Evolutionary conservation across 345 rosid genomes (phyloP), one percentile per base, ranked within the genome.

Genomic region (Rhizophora apiculata): DNA sequence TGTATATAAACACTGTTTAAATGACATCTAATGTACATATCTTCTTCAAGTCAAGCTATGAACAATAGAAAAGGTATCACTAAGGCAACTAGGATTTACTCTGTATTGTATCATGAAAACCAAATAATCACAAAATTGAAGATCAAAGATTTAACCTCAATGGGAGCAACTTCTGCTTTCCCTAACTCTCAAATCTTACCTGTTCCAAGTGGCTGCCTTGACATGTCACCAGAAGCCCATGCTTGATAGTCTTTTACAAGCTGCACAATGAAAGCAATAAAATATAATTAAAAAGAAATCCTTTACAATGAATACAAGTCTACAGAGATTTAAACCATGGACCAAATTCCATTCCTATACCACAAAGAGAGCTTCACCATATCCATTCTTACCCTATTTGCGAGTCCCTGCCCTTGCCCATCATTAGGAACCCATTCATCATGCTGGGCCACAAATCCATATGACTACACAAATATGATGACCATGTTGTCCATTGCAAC

Each of bases 201-300:
- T 0, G 90, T 94, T 73, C 97, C 98, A 62, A 94, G 90, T 32
- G 96, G 85, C 84, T 94, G 97, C 76, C 97, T 89, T 64, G 97
- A 91, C 69, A 79, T 71, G 67, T 94, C 88, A 10, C 97, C 95
- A 26, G 96, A 79, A 18, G 97, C 96, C 97, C 97, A 94, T 60
- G 93, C 97, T 80, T 84, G 79, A 81, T 89, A 94, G 79, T 94
- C 97, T 79, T 91, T 89, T 2, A 80, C 85, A 60, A 94, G 96
- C 97, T 94, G 83, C 80, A 71, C 7, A 36, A 39, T 32, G 39
- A 51, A 19, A 36, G 2, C 15, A 10, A 52, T 8, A 24, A 24
- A 9, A 66, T 43, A 6, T 6, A 24, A 24, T 52, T 21, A n/a
- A 9, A 62, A 62, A 16, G 22, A 27, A 67, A 67, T 29, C 53